Evolutionary conservation across 2,329 filamentous ascomycete species (phyloP), one percentile per base, ranked within the genome.

Genomic region (Knufia petricola): DNA sequence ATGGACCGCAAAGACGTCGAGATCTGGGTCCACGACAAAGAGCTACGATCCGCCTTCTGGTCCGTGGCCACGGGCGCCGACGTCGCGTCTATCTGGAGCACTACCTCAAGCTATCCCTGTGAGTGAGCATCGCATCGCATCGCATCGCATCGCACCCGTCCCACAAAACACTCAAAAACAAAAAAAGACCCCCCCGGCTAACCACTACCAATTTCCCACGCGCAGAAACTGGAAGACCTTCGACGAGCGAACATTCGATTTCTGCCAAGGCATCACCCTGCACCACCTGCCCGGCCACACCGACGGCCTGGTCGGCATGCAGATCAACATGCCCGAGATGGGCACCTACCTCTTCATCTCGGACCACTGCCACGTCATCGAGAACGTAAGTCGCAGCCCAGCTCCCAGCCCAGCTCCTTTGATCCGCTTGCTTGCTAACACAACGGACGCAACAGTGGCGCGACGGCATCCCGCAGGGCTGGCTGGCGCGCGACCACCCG

Each of bases 301-400:
- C 20, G 55, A 58, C 37, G 55, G 55, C 19, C 40, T 58, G 42
- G 55, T 56, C 38, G 54, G 54, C 26, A 58, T 58, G 55, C 55
- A 58, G 49, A 55, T 58, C 50, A 58, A 58, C 30, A 55, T 58
- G 55, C 55, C 50, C 1, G 51, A 54, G n/a, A 55, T 51, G 41
- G 55, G 55, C 4, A 58, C 55, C 28, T 58, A 52, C 46, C 44
- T 58, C 32, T 58, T 56, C 38, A 58, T 56, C 24, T 55, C 50
- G 30, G 55, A 58, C 39, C 55, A 58, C 46, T 58, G 54, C 50
- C 55, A 58, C 38, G 54, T 56, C 36, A 58, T 56, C 20, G 55
- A 58, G 42, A 58, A 58, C 46, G 55, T 57, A 46, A 52, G 55
- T 45, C 13, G 24, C 28, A 40, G 4, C 7, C 9, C 17, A 12